Evolutionary conservation across 768 basidiomycete species (phyloP).

Genomic region (Auriscalpium orientale): DNA sequence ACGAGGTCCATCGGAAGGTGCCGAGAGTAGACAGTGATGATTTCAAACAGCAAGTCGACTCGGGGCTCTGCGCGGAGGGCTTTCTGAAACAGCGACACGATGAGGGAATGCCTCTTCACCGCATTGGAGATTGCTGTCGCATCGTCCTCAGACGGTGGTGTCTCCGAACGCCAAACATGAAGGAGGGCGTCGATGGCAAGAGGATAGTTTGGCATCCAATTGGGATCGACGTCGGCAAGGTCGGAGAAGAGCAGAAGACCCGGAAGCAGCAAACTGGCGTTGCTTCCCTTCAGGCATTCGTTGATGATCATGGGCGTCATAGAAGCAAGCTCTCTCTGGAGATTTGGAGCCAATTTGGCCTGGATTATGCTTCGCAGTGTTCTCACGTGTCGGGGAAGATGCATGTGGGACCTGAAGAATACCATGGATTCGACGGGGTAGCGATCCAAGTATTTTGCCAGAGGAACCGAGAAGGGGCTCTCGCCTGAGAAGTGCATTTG

Average conservation of each 20-base stretch:
- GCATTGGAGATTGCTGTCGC: conserved; percentile 40
- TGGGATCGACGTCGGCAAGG: conserved; percentile 53
- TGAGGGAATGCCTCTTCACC: conserved; percentile 52
- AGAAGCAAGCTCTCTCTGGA: conserved; percentile 61
- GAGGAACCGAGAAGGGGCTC: conserved; percentile 89
- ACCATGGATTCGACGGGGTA: conserved; percentile 82
- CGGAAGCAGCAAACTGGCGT: conserved; percentile 49
- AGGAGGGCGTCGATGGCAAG: conserved; percentile 67
- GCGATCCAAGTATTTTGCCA: conserved; percentile 86
- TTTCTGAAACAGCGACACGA: conserved; percentile 72
- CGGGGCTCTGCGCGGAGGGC: conserved; percentile 64
- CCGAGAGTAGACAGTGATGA: conserved; percentile 74
- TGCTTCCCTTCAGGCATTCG: conserved; percentile 42
- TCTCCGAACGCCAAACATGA: conserved; percentile 59
- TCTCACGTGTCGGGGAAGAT: conserved; percentile 69
- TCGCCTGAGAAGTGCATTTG: conserved; percentile 83
- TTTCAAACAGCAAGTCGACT: conserved; percentile 83
- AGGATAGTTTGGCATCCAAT: conserved; percentile 65
- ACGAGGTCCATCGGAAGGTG: conserved; percentile 78
- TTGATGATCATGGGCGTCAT: conserved; percentile 47
- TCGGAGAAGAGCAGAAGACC: conserved; percentile 75
- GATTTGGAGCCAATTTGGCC: conserved; percentile 67
- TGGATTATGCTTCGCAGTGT: conserved; percentile 80
- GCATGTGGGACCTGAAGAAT: conserved; percentile 76
- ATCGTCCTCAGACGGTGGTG: conserved; percentile 26